Evolutionary conservation across 192 early-diverging fungal species (phyloP), one percentile per base, ranked within the genome.

Genomic region (Coemansia sp.): DNA sequence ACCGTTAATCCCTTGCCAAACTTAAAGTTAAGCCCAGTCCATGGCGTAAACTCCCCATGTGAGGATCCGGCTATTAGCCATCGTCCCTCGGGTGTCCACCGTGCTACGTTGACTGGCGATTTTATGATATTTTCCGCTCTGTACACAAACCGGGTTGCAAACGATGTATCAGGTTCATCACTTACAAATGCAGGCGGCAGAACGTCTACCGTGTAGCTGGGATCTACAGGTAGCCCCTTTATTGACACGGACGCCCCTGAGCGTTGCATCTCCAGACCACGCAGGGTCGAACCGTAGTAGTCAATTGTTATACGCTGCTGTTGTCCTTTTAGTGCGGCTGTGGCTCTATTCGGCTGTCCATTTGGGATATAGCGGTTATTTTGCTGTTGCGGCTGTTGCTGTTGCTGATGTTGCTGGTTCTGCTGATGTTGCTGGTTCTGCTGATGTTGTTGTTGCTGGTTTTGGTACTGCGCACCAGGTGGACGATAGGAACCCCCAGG

Each of bases 11-110:
- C 96, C 11, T 93, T 98, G 64, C 98, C 97, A 74, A 97, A 99
- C 70, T 99, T 99, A 67, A 99, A 98, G 1, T 92, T 94, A 21
- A 97, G 79, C 2, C 95, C 95, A 68, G 94, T 97, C 97, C 97
- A 99, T 24, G 97, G 75, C 3, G 95, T 99, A 58, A 99, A 93
- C 74, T 97, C 95, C 11, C 97, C 97, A 64, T 84, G 88, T 0
- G 93, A 92, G 0, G 93, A 89, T 9, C 94, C 97, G 3, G 97
- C 97, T 14, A 97, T 90, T 9, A 99, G 74, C 28, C 95, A 86
- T 17, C 97, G 80, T 17, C 95, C 95, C 71, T 99, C 97, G 1
- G 97, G 97, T 14, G 92, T 96, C 95, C 95, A 99, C 84, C 88
- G 82, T 36, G 94, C 87, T 24, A 92, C 93, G 68, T 98, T 97